Evolutionary conservation across 177 flowering plant species (phyloP).

Genomic region (Vitis hybrid): DNA sequence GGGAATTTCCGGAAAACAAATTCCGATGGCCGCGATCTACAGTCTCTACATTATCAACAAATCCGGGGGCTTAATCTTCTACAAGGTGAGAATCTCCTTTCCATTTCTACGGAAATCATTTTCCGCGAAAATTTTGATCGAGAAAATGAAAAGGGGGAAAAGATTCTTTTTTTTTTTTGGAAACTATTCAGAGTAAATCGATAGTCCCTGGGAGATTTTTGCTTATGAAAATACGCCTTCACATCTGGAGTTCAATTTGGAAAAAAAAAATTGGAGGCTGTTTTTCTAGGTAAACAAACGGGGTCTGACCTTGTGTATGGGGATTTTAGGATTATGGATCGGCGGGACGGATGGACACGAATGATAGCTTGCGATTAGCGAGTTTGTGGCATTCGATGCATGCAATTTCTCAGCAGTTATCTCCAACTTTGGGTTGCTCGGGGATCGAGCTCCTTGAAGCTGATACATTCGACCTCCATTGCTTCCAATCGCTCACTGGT

Average conservation of each 20-base stretch:
- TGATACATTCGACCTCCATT: conserved; percentile 94
- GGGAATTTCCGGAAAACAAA: not conserved
- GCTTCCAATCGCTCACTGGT: conserved; percentile 97
- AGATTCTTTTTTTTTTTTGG: not conserved
- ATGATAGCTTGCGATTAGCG: conserved; percentile 86
- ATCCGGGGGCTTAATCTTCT: conserved; percentile 92
- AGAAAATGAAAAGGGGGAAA: not conserved
- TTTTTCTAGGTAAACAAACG: not conserved
- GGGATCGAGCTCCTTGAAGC: conserved; percentile 95
- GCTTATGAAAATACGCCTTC: too few species aligned
- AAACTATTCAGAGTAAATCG: not conserved
- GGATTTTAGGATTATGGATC: conserved; percentile 80
- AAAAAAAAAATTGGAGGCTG: not conserved
- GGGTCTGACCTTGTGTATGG: not conserved
- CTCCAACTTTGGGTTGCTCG: conserved; percentile 70
- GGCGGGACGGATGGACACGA: conserved; percentile 92
- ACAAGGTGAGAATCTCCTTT: conserved; percentile 53
- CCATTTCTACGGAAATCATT: not conserved
- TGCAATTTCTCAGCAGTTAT: conserved; percentile 93
- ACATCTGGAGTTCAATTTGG: too few species aligned
- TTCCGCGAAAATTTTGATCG: not conserved
- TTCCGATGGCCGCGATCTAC: conserved; percentile 74
- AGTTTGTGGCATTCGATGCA: conserved; percentile 99
- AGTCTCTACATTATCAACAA: conserved; percentile 95
- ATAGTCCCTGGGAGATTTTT: too few species aligned